A percentile compares a stretch with the other conserved stretches of the same genome.
These are phyloP conservation scores for Ambrosiella beaveri DNA, from an alignment of 2,329 filamentous ascomycete genomes.

Conservation along the genomic window DNA sequence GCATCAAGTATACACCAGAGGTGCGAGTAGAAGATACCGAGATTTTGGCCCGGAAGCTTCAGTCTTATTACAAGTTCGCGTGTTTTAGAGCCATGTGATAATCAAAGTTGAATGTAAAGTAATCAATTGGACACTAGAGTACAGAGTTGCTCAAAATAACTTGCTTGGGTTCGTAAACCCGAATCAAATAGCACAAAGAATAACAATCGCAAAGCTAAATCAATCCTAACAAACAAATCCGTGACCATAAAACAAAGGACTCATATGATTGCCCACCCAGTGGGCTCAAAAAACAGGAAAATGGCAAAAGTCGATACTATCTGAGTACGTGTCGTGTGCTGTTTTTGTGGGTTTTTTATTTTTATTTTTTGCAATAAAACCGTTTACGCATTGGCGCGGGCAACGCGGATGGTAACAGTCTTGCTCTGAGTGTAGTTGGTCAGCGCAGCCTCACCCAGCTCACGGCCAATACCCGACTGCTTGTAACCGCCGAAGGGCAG, in stretches of 20 bases:
- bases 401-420: slow-evolving; percentile 14
- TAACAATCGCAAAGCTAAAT: background rate
- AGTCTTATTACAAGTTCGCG: no score
- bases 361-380: background rate
- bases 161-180: background rate
- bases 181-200: background rate
- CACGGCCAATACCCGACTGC: slow-evolving; percentile 14
- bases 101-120: background rate
- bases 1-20: no score
- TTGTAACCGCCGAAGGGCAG: slow-evolving; percentile 17
- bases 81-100: background rate
- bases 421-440: slow-evolving; percentile 16
- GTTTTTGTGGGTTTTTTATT: background rate
- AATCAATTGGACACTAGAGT: background rate
- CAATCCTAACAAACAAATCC: background rate
- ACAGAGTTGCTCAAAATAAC: background rate
- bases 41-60: no score
- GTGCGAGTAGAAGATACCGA: no score
- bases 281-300: slow-evolving; percentile 1
- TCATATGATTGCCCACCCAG: background rate
- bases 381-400: background rate
- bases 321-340: no score
- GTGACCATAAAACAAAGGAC: background rate
- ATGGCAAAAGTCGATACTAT: background rate
- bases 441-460: slow-evolving; percentile 14